Conservation (phyloP, 2,329 filamentous ascomycete genomes). For the Xylariaceae sp. region DNA sequence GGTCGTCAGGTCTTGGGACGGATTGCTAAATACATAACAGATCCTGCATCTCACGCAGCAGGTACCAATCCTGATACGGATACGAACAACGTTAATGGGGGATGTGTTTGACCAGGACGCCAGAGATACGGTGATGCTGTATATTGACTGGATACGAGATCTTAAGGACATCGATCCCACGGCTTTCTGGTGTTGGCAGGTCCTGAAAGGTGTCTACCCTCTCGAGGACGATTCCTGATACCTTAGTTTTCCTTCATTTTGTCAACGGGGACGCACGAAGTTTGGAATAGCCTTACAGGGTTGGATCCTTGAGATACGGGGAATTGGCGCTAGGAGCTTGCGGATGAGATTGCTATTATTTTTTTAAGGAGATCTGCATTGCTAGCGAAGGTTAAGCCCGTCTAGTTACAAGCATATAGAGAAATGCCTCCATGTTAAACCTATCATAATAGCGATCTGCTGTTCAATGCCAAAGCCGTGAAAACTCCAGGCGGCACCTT, state of each 20-base stretch:
- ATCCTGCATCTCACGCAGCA: conserved; percentile 58
- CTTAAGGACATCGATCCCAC: conserved; percentile 57
- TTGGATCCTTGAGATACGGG: conserved; percentile 10
- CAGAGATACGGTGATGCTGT: conserved; percentile 52
- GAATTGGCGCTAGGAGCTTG: conserved; percentile 21
- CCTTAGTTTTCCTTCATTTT: conserved; percentile 1
- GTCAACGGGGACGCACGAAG: conserved; percentile 6
- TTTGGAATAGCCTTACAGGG: conserved; percentile 12
- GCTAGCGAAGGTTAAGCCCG: conserved; percentile 15
- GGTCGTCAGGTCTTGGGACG: neutral
- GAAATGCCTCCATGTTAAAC: neutral
- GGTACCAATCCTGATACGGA: conserved; percentile 52
- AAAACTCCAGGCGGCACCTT: neutral
- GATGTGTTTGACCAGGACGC: conserved; percentile 54
- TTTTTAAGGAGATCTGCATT: conserved; percentile 17
- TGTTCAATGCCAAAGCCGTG: neutral
- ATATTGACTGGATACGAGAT: conserved; percentile 63
- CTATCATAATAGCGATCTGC: neutral
- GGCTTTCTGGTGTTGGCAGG: conserved; percentile 58
- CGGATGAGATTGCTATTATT: conserved; percentile 7
- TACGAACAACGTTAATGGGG: conserved; percentile 52
- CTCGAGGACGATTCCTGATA: conserved; percentile 36
- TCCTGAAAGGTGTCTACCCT: conserved; percentile 51
- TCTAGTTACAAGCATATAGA: conserved; percentile 17
- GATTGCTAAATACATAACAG: neutral